phyloP scores from a whole-genome alignment of 768 basidiomycete species.

The Termitomyces bulborhizus region DNA sequence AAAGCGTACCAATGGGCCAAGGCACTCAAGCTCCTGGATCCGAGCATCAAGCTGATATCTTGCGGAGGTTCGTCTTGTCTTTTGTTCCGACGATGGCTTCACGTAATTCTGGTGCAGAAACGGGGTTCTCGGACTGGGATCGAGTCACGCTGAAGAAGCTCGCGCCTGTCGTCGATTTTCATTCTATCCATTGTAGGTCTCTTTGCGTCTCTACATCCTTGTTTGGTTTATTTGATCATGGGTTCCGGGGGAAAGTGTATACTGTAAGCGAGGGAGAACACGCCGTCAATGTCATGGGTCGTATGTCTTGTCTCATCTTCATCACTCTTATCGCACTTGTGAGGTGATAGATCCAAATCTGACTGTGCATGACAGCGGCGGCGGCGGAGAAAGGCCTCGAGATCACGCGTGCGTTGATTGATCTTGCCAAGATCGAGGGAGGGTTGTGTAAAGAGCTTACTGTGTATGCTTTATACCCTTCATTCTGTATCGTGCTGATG shows the following conservation, averaged over 20 bases:
- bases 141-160: constrained; percentile 32
- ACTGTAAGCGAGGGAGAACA: constrained; percentile 38
- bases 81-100: not conserved
- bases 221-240: not conserved
- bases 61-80: constrained; percentile 38
- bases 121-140: constrained; percentile 37
- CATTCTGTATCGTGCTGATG: not conserved
- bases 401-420: constrained; percentile 44
- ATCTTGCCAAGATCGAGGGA: constrained; percentile 40
- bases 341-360: no score
- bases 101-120: constrained; percentile 19
- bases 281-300: constrained; percentile 48
- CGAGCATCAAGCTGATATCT: constrained; percentile 44
- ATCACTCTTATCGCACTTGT: not conserved
- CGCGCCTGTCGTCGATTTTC: constrained; percentile 43
- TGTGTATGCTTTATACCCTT: constrained; percentile 21
- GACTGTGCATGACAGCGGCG: constrained; percentile 24
- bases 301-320: constrained; percentile 17
- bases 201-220: not conserved
- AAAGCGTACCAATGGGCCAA: constrained; percentile 59
- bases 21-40: constrained; percentile 51
- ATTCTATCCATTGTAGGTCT: constrained; percentile 35
- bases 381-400: constrained; percentile 49
- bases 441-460: constrained; percentile 29
- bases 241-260: constrained; percentile 22